Evolutionary conservation across 1,284 basidiomycete species (phyloP), one percentile per base, ranked within the genome.

Genomic region (Ceratobasidium sp.): DNA sequence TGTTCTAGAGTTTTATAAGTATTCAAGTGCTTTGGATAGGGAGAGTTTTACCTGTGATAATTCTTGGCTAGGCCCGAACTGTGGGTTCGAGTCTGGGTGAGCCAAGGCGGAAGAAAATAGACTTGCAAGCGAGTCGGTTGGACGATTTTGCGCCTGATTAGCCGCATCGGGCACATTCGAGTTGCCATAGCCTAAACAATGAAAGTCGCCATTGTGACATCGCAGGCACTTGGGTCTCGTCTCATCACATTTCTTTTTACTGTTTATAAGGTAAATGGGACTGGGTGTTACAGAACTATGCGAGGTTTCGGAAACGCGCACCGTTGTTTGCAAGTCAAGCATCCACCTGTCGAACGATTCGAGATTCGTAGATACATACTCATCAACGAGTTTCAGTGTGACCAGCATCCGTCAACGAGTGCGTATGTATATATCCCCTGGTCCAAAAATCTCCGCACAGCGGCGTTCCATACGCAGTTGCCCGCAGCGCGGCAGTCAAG

Each of bases 211-310:
- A 16, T 27, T 27, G 3, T 12, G 30, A 38, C 68, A 70, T 57
- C 68, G 48, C 14, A 27, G 38, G 41, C 68, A 70, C 4, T 5
- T 41, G 12, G 54, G 68, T 41, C 46, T 57, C n/a, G 5, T n/a
- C 38, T 70, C 54, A 30, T 70, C 68, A 23, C 68, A 70, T 38
- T 70, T 70, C 52, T 70, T 59, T 27, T 70, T 70, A 12, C 68
- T 70, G 46, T 23, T 3, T 7, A 10, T 35, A 18, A 4, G 2
- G 38, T 38, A 38, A 44, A 27, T 44, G 14, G 48, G 44, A 23
- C 35, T 44, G 30, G 27, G 62, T 38, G 7, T 46, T 10, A 33
- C 18, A 50, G 10, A 27, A 48, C 46, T 3, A 12, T 27, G n/a
- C 6, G 33, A 60, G 20, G 30, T 6, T 69, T 10, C 14, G 48